phyloP scores from a whole-genome alignment of 345 rosid genomes.

The Pseudoturritis turrita region DNA sequence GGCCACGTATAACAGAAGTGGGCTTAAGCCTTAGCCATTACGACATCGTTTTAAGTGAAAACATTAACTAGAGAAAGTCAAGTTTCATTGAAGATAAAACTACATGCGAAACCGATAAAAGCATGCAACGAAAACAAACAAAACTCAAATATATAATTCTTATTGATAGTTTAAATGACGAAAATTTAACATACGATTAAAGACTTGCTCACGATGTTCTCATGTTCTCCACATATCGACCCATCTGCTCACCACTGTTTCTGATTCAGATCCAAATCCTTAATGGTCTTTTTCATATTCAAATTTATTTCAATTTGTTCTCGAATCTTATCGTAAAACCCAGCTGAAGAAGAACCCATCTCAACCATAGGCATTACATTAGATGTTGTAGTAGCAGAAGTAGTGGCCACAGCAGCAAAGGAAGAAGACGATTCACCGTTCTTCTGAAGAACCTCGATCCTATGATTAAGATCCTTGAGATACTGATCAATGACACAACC shows the following conservation, averaged over 20 bases:
- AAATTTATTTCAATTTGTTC: not conserved
- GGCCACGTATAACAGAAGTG: too few species aligned
- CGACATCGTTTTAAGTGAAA: too few species aligned
- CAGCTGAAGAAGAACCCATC: not conserved
- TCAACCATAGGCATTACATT: constrained; percentile 1
- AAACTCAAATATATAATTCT: not conserved
- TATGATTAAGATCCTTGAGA: constrained; percentile 15
- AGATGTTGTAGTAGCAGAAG: not conserved
- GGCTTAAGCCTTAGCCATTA: too few species aligned
- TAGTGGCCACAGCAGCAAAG: not conserved
- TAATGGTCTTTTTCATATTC: not conserved
- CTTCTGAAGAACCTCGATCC: not conserved
- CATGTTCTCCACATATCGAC: not conserved
- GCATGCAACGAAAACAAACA: not conserved
- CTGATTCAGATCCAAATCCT: constrained; percentile 19
- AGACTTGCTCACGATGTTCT: not conserved
- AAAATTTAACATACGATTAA: not conserved
- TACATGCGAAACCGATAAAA: not conserved
- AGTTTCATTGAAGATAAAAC: not conserved
- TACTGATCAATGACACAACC: constrained; percentile 18
- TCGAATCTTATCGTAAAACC: not conserved
- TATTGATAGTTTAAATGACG: not conserved
- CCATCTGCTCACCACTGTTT: not conserved
- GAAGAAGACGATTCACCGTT: not conserved
- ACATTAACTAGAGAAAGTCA: not conserved